Evolutionary conservation across 139 green algal species (phyloP).

Genomic region (Chlamydomonas schloesseri): DNA sequence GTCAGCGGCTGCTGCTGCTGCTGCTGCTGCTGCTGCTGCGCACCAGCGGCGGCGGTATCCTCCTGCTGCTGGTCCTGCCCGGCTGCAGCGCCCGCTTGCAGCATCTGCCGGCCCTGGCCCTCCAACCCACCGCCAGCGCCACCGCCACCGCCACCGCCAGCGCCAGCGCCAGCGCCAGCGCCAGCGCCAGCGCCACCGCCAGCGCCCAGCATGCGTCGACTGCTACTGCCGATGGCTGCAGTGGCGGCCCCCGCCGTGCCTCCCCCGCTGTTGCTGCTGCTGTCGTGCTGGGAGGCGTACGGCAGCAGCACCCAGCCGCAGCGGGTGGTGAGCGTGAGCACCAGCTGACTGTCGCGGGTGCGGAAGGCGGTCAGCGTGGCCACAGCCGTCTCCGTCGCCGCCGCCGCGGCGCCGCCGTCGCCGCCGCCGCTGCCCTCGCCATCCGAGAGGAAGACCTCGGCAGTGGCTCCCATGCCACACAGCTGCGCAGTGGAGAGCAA

Average conservation of each 20-base stretch:
- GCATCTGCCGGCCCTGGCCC: not conserved
- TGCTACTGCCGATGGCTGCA: not conserved
- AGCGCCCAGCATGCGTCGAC: not conserved
- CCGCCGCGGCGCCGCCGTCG: not conserved
- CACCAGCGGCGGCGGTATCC: not conserved
- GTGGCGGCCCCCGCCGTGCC: too few species aligned
- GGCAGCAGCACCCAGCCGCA: constrained; percentile 26
- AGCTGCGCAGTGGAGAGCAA: not conserved
- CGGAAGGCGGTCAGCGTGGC: constrained; percentile 23
- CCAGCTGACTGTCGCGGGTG: not conserved
- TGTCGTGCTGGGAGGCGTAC: not conserved
- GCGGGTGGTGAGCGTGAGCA: constrained; percentile 6
- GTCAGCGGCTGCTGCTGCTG: not conserved
- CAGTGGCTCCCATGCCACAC: constrained; percentile 7
- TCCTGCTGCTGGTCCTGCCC: not conserved
- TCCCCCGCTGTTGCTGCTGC: too few species aligned
- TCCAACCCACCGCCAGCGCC: not conserved
- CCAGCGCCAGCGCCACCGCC: not conserved
- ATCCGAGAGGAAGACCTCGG: not conserved
- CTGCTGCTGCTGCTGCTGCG: not conserved
- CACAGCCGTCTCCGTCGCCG: too few species aligned
- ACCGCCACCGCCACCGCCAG: too few species aligned
- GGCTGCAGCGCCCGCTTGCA: not conserved
- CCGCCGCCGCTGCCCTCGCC: not conserved
- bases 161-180: not conserved